Evolutionary conservation across 1,284 basidiomycete genomes (phyloP).

Genomic region (Blastosporella zonata): DNA sequence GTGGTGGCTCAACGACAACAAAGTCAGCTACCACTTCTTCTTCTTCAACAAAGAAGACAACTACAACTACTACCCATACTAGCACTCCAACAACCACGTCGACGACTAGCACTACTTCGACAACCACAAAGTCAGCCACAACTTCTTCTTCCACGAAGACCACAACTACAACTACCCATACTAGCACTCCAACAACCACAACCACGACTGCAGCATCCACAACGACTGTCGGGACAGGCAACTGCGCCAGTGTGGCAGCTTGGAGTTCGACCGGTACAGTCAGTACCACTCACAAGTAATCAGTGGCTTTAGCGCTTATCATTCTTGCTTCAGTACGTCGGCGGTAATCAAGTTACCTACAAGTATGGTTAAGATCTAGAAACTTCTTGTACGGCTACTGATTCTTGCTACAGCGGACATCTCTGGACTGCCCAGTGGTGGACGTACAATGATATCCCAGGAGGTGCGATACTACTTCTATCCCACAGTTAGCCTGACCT

Average conservation of each 20-base stretch:
- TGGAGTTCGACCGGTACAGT: constrained; percentile 42
- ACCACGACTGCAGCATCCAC: constrained; percentile 1
- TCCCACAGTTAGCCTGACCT: neutral
- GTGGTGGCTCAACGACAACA: neutral
- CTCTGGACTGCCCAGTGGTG: constrained; percentile 20
- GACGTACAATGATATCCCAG: constrained; percentile 11
- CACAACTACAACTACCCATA: neutral
- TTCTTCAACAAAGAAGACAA: too few relatives aligned
- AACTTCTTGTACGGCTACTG: neutral
- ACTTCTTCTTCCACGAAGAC: constrained; percentile 1
- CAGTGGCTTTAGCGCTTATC: neutral
- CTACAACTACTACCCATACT: neutral
- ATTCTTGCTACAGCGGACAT: constrained; percentile 10
- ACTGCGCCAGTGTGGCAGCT: constrained; percentile 10
- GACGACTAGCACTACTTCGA: constrained; percentile 2
- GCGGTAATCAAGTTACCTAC: constrained; percentile 51
- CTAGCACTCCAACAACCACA: neutral
- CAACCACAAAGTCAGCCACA: constrained; percentile 3
- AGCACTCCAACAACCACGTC: neutral
- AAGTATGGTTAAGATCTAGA: neutral
- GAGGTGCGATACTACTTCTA: neutral
- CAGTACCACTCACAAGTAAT: constrained; percentile 20
- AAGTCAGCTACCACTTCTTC: constrained; percentile 1
- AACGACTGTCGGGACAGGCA: constrained; percentile 8
- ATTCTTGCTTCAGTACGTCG: constrained; percentile 38